Evolutionary conservation across 2,329 filamentous ascomycete species (phyloP).

Genomic region (Diplocarpon rosae): DNA sequence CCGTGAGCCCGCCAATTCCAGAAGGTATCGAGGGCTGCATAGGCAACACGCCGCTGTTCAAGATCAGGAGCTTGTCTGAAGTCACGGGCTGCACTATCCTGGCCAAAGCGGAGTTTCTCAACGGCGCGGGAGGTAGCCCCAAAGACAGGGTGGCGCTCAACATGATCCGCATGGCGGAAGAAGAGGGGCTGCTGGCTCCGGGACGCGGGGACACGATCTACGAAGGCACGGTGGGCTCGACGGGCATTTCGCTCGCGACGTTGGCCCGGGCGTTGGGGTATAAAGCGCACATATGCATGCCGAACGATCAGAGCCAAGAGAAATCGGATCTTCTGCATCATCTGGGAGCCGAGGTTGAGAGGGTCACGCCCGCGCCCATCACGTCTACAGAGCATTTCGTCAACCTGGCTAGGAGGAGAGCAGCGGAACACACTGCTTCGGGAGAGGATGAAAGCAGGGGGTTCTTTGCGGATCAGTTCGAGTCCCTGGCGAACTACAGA

Average conservation of each 20-base stretch:
- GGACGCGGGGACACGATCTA: constrained; percentile 88
- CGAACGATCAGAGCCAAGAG: constrained; percentile 77
- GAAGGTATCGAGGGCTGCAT: constrained; percentile 86
- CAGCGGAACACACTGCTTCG: constrained; percentile 57
- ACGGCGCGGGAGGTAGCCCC: constrained; percentile 85
- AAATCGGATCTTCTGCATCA: constrained; percentile 84
- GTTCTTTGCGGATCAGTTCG: constrained; percentile 95
- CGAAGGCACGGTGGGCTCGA: constrained; percentile 93
- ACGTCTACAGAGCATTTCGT: constrained; percentile 92
- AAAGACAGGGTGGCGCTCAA: constrained; percentile 90
- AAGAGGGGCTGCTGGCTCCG: constrained; percentile 62
- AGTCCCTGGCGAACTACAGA: constrained; percentile 77
- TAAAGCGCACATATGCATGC: constrained; percentile 93
- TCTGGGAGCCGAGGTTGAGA: constrained; percentile 85
- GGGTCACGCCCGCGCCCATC: constrained; percentile 83
- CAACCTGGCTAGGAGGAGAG: constrained; percentile 73
- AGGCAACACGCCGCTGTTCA: constrained; percentile 82
- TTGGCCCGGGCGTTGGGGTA: constrained; percentile 84
- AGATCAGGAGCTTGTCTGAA: constrained; percentile 73
- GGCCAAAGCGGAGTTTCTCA: constrained; percentile 92
- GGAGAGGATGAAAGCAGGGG: constrained; percentile 55
- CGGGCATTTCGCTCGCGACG: constrained; percentile 86
- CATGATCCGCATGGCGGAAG: constrained; percentile 79
- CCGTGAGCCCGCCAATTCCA: constrained; percentile 36
- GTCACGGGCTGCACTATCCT: constrained; percentile 83